phyloP scores from a whole-genome alignment of 345 rosid species.

The Durio zibethinus region DNA sequence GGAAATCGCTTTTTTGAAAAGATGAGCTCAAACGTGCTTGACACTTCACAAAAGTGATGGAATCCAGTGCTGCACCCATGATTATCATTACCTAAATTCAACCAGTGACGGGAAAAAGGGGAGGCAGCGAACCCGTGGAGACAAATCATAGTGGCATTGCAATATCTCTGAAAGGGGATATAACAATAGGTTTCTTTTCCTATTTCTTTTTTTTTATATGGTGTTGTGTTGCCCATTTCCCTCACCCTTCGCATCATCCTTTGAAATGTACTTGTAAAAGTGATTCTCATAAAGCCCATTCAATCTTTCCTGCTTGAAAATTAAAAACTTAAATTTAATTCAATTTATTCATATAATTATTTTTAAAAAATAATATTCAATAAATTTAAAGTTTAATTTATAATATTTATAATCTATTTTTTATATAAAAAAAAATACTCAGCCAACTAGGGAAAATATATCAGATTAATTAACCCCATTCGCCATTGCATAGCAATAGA shows the following conservation, averaged over 20 bases:
- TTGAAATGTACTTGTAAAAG: neutral
- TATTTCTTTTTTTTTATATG: neutral
- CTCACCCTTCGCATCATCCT: neutral
- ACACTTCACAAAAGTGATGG: slow-evolving; percentile 1
- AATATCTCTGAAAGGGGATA: neutral
- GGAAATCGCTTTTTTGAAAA: slow-evolving; percentile 16
- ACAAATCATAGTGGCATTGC: slow-evolving; percentile 4
- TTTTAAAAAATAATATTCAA: too few relatives aligned
- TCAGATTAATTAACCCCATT: too few relatives aligned
- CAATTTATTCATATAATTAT: too few relatives aligned
- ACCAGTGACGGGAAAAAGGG: neutral
- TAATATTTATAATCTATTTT: too few relatives aligned
- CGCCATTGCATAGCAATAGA: neutral
- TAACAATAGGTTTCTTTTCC: neutral
- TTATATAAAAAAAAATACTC: too few relatives aligned
- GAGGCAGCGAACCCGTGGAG: neutral
- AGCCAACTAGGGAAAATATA: neutral
- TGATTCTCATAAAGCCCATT: neutral
- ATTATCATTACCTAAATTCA: neutral
- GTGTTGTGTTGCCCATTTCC: neutral
- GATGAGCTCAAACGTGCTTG: slow-evolving; percentile 7
- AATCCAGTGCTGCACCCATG: neutral
- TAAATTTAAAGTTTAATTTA: too few relatives aligned
- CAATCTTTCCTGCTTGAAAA: neutral
- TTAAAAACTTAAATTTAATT: too few relatives aligned